Base-by-base conservation (phyloP, 257 asterid genomes). In the Lycium barbarum region DNA sequence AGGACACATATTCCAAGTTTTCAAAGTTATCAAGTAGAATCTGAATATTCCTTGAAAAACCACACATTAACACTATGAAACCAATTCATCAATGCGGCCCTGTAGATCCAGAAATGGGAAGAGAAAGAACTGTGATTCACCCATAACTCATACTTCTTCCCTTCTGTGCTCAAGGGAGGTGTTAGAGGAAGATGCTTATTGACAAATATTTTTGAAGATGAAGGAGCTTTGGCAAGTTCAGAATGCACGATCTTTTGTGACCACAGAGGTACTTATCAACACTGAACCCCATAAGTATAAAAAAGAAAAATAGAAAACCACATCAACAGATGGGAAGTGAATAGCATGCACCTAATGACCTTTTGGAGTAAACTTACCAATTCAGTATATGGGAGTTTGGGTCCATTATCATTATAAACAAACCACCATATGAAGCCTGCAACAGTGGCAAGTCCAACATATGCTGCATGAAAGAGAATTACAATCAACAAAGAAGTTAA, bases 401-500 rank as follows among this genome's bases (percentile, higher is more conserved):
- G 99, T 82, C 99, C 99, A 58, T 91, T 92, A 13, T 90, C 98
- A 38, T 90, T 92, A 87, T 91, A 97, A 84, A 95, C 89, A 88
- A 93, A 97, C 99, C 99, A 97, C 99, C 99, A 97, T 82, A 97
- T 96, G 87, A 94, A 97, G 82, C 99, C 99, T 81, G 98, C 98
- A 87, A 97, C 90, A 80, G 99, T 97, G 80, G 99, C 98, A 86
- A 97, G 94, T 85, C 99, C 99, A 71, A 97, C 99, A 81, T 97
- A 97, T 85, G 93, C 99, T 97, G 98, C 94, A 90, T 76, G 83
- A 89, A 83, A 83, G 70, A 82, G 68, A 82, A 73, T 78, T 54
- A 40, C 84, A 90, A 85, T 57, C 74, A 80, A 61, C 80, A 86
- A 55, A 33, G 12, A 54, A 82, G 40, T 82, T 36, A 53, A 59